Base-by-base conservation (phyloP, 208 protist species). In the Acanthamoeba castellanii region DNA sequence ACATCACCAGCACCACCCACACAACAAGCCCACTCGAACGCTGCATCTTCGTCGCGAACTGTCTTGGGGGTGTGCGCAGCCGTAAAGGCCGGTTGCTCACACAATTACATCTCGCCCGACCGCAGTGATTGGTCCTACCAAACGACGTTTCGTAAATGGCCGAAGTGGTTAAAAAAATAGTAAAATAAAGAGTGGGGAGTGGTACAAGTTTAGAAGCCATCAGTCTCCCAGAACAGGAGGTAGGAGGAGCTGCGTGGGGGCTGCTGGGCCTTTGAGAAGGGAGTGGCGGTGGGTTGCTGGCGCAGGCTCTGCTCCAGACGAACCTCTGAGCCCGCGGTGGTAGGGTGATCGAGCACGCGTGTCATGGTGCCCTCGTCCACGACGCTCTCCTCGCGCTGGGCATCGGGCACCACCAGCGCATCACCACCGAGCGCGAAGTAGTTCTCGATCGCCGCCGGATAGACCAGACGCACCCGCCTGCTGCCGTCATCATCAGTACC, bases 181-280 rank as follows among this genome's bases (percentile, higher is more conserved):
- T 11, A 57, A 57, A 57, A 57, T 18, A 20, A 57, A 3, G 52
- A 11, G 11, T 55, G 5, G 52, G 52, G 52, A 20, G 11, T 18
- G 16, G 1, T 57, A 20, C 22, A 0, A 2, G 57, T 14, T 64
- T 27, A 87, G 30, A 87, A 87, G 47, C 9, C 50, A 13, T 87
- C 78, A 1, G 42, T 34, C 32, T 87, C 78, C 78, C 78, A 87
- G 78, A 87, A 87, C 20, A 87, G 78, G 30, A 87, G 47, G 52
- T 87, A 87, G 72, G 30, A 16, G 3, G 30, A 25, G n/a, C 37
- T 13, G 6, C n/a, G 30, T 0, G 16, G 20, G 14, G 7, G 61
- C 25, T 68, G 61, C 22, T 68, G 61, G 20, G 14, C 22, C 25
- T 11, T 11, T 11, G 22, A n/a, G 25, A 22, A 11, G 16, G 6